Conservation (phyloP, 78 protist genomes). For the Salpingoeca rosetta region DNA sequence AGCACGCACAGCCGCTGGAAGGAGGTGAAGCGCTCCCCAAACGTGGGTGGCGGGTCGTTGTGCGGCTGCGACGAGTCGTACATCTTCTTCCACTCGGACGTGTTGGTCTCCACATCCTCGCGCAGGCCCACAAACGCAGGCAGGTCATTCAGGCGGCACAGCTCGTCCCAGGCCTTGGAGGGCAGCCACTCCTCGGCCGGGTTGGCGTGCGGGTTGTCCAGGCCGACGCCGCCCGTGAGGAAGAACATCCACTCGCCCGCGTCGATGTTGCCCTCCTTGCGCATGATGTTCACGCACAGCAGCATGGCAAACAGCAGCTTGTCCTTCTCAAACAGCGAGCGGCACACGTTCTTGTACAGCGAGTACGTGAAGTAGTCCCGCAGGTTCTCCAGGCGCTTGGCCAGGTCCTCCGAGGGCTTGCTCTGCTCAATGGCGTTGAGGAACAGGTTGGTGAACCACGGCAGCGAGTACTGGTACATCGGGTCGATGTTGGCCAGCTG, state of each 20-base stretch:
- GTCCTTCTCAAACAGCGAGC: constrained; percentile 58
- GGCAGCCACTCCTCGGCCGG: constrained; percentile 33
- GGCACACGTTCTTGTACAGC: constrained; percentile 45
- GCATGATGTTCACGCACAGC: constrained; percentile 32
- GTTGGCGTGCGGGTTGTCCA: background rate
- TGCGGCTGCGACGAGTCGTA: constrained; percentile 33
- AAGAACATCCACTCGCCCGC: constrained; percentile 36
- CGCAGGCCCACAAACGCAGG: background rate
- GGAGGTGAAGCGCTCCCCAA: background rate
- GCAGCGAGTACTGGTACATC: constrained; percentile 61
- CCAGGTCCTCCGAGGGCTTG: background rate
- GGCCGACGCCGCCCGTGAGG: constrained; percentile 45
- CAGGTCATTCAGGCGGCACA: constrained; percentile 12
- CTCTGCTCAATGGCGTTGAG: background rate
- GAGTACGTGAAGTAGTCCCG: constrained; percentile 14
- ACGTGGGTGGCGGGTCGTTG: background rate
- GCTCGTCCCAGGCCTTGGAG: constrained; percentile 40
- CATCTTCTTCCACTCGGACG: constrained; percentile 1
- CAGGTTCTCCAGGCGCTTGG: constrained; percentile 14
- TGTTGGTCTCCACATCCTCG: background rate
- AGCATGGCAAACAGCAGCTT: constrained; percentile 58
- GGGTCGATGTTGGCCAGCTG: constrained; percentile 24
- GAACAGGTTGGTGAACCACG: constrained; percentile 29
- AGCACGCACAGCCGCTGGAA: constrained; percentile 53
- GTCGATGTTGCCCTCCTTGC: background rate